These are phyloP conservation scores for Adansonia gregorii DNA, from an alignment of 441 rosid genomes.

Conservation along the genomic window DNA sequence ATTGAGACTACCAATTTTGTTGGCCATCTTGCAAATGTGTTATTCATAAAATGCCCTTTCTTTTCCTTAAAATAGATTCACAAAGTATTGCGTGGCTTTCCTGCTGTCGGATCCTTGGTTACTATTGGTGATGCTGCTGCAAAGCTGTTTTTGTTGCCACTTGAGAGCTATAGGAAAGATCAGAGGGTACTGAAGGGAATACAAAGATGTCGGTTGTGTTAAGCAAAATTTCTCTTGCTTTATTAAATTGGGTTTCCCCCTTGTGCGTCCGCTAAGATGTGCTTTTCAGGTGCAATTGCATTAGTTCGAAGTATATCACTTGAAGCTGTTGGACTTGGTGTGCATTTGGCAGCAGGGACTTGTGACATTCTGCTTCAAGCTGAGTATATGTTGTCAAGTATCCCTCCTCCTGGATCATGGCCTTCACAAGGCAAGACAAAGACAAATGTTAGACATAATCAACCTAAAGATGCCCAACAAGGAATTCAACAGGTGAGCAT, in stretches of 20 bases:
- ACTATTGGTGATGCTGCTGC: slow-evolving; percentile 85
- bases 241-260: neutral
- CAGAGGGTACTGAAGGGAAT: slow-evolving; percentile 84
- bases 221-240: slow-evolving; percentile 19
- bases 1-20: slow-evolving; percentile 20
- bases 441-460: slow-evolving; percentile 72
- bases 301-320: slow-evolving; percentile 93
- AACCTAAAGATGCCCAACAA: slow-evolving; percentile 88
- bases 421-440: slow-evolving; percentile 50
- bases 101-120: slow-evolving; percentile 77
- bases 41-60: slow-evolving; percentile 27
- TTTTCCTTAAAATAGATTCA: slow-evolving; percentile 53
- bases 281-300: slow-evolving; percentile 75
- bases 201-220: slow-evolving; percentile 77
- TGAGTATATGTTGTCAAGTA: slow-evolving; percentile 61
- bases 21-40: slow-evolving; percentile 21
- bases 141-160: slow-evolving; percentile 85
- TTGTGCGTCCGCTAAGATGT: slow-evolving; percentile 20
- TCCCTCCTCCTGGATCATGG: slow-evolving; percentile 60
- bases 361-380: slow-evolving; percentile 85
- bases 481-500: slow-evolving; percentile 82
- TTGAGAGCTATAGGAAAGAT: slow-evolving; percentile 90
- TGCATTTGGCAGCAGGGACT: slow-evolving; percentile 94
- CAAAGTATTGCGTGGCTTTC: slow-evolving; percentile 77
- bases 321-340: slow-evolving; percentile 97